Evolutionary conservation across 1,284 basidiomycete genomes (phyloP), one percentile per base, ranked within the genome.

Genomic region (Ganoderma meredithae): DNA sequence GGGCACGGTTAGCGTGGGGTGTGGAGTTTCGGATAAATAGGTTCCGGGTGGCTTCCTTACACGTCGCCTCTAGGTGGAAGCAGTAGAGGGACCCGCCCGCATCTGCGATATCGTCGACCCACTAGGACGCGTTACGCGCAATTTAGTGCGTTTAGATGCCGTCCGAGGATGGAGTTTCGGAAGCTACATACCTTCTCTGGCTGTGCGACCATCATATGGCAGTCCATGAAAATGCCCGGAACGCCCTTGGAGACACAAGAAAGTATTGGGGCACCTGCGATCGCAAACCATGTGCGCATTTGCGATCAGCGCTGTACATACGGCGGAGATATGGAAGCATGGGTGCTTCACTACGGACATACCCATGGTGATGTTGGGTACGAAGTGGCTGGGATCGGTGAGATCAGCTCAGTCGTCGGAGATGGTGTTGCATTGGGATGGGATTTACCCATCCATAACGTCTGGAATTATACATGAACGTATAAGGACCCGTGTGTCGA

Each of bases 171-270:
- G 31, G 33, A 22, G 53, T 40, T 17, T 15, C 19, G 49, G 53
- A 33, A 39, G 2, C 25, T 25, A n/a, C 59, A 27, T 75, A 95
- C 96, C 86, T 93, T 91, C 75, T 94, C 93, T 2, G 98, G 98
- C 70, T 99, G 86, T 0, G 96, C 82, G 19, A 99, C 98, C 98
- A 99, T 99, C 98, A 99, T 99, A 83, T 99, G 98, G 82, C 97
- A 99, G 81, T 99, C 98, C 97, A 99, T 99, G 83, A 97, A 99
- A 74, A 98, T 97, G 66, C 91, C 93, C 6, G 97, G 96, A 25
- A 99, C 88, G 59, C 91, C 89, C 81, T 97, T 96, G 65, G 88
- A 85, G n/a, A 99, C 93, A 72, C 91, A 95, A 25, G 92, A 85
- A 44, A 99, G 87, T 62, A 99, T 88, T 2, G 97, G 97, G 36